Evolutionary conservation across 768 basidiomycete genomes (phyloP), one percentile per base, ranked within the genome.

Genomic region (Boletus barrowsii): DNA sequence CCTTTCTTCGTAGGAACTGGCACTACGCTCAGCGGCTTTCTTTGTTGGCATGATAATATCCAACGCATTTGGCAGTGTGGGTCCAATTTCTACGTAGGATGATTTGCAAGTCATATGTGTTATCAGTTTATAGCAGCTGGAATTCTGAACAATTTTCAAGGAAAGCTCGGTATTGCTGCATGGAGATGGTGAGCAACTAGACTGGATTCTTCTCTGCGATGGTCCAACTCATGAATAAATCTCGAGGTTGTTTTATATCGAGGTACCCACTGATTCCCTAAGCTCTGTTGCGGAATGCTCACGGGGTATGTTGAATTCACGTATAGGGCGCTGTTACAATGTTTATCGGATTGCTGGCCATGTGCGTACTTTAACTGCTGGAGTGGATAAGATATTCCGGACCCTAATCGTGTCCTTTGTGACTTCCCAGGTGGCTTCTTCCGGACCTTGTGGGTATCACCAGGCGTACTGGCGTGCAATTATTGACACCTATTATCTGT

Each of bases 111-210:
- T 39, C 35, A 41, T 48, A 29, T 30, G 4, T 30, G 17, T 24
- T 24, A 15, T 17, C 54, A 87, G 81, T 66, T 88, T 8, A 80
- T 89, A 62, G 89, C 87, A n/a, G 87, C 87, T n/a, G 88, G 85
- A 10, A 85, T 90, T 49, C 75, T 92, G 17, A 72, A 75, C 1
- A 77, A 75, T 37, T 84, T 90, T 86, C 80, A 90, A 57, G 87
- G 86, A 3, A 76, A 75, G 47, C 72, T 79, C 5, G 87, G 87
- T 3, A 83, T 87, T 40, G 65, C 82, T 30, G 86, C 85, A 13
- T 90, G 88, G 87, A 64, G 84, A 74, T 90, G 83, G 84, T 83
- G 57, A 55, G 73, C 55, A 9, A 17, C 18, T n/a, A 10, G 14
- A 50, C 20, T 42, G 18, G 46, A 40, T 32, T 29, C 26, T 29